Evolutionary conservation across 345 rosid species (phyloP), one percentile per base, ranked within the genome.

Genomic region (Salix koriyanagi): DNA sequence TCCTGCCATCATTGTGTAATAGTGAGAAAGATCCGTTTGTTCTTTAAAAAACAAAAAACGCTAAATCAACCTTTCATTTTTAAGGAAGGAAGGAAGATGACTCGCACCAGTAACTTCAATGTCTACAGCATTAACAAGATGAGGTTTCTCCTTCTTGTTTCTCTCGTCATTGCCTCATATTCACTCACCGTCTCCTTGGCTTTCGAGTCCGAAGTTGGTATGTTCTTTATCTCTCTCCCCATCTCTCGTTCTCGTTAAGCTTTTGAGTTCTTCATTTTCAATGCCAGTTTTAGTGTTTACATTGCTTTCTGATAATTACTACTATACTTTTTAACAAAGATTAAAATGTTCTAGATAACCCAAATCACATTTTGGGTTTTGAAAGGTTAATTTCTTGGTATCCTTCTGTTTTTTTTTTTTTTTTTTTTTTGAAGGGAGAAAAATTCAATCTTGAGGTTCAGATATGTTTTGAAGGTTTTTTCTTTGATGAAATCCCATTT

Each of bases 201-300:
- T 34, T 6, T 50, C 1, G 42, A 32, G 25, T 34, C 66, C 36
- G 75, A 72, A 72, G 44, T 54, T 72, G 75, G 75, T 72, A 72
- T 44, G 61, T 30, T 42, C 12, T 21, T 60, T n/a, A 23, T 21
- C 52, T 6, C 48, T 39, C 16, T 14, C 71, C 25, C 41, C 69
- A 5, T 16, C 21, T 66, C 69, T 16, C 44, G 2, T 19, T 18
- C 26, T 56, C 4, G 62, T 56, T 19, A 52, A 6, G 58, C 58
- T 52, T 8, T 52, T 54, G 60, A 6, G 23, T 7, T 54, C 60
- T 18, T 52, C 60, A 19, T 54, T 54, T 54, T 21, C 60, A 54
- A 12, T 21, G 46, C 46, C 46, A 42, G 46, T 42, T 42, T 42
- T 11, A 10, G 46, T 11, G 60, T 21, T 54, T 21, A 1, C 60